Evolutionary conservation across 768 basidiomycete species (phyloP), one percentile per base, ranked within the genome.

Genomic region (Rhizopogon vulgaris): DNA sequence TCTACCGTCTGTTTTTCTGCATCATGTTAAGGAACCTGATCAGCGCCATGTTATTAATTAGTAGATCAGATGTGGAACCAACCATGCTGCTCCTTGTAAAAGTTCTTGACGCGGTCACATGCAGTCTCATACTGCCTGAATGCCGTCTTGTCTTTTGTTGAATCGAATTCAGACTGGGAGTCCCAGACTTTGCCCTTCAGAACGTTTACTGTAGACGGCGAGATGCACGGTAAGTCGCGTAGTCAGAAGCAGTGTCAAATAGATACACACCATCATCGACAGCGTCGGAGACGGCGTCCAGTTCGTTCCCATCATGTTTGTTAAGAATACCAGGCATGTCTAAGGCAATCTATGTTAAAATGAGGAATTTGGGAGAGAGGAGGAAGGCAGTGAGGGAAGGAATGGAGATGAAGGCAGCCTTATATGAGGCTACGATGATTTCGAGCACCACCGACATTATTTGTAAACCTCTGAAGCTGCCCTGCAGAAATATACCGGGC

Each of bases 1-100:
- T 75, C 86, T 3, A 94, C 78, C 0, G 92, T 94, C 68, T 94
- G 92, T 60, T 93, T 94, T 63, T 84, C 88, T 90, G 63, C 30
- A 12, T 10, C 2, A 38, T 38, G 38, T 41, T 10, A 27, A 7
- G 24, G 4, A 12, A 8, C 25, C 39, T 34, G 28, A 46, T 12
- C 52, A 52, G 6, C 46, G 39, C 27, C 22, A 25, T 7, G 22
- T 28, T 27, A 8, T 5, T 4, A 30, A 45, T 18, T 8, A 7
- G 12, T 32, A 10, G 6, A n/a, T 30, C 18, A 5, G 4, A 24
- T 42, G 55, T 12, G 51, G 48, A 45, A 24, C 71, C 4, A 42
- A 87, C 87, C 84, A 53, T 90, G 87, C 59, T 90, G 87, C 60
- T 87, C 85, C 57, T 79, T 81, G 68, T 90, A 90, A 60, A 89